Evolutionary conservation across 2,329 filamentous ascomycete genomes (phyloP), one percentile per base, ranked within the genome.

Genomic region (Thielaviopsis musarum): DNA sequence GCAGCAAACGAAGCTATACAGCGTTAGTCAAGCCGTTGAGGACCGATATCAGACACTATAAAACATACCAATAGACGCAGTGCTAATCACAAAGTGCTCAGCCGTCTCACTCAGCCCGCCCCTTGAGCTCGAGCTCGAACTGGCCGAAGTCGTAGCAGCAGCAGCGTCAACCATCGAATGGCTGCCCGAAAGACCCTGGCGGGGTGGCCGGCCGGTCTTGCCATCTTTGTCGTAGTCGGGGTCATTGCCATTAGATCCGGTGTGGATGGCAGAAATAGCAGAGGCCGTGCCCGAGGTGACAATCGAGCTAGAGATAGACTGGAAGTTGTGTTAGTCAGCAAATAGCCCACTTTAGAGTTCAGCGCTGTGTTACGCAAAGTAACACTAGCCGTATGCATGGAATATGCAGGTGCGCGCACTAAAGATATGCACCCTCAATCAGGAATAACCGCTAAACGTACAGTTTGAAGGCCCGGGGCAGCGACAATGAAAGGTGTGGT

Each of bases 51-150:
- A 26, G 6, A 6, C 24, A 6, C 24, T 28, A 19, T 6, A 3
- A 30, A 28, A 56, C 58, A 24, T 24, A 59, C 57, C 58, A 45
- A 62, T 62, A 5, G 60, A 62, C 1, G 55, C 60, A 49, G 53
- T 57, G 51, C 54, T 52, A 54, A 62, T 62, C 22, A 56, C 60
- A 28, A 58, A 52, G 22, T 59, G 57, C 26, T 62, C 57, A 13
- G 57, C 54, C 19, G 60, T 57, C 28, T 59, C 38, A 12, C 57
- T 62, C 24, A 56, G 21, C 3, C 53, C 51, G 6, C 48, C 51
- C 17, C 22, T 34, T 15, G 57, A 53, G 51, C 49, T 52, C 41
- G 26, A 56, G 6, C 19, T 26, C 26, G 57, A 59, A 15, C 9
- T 38, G 38, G 52, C 45, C 13, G 56, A 51, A 21, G 22, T 59